Base-by-base conservation (phyloP, 2,329 filamentous ascomycete species). In the Colletotrichum nymphaeae region DNA sequence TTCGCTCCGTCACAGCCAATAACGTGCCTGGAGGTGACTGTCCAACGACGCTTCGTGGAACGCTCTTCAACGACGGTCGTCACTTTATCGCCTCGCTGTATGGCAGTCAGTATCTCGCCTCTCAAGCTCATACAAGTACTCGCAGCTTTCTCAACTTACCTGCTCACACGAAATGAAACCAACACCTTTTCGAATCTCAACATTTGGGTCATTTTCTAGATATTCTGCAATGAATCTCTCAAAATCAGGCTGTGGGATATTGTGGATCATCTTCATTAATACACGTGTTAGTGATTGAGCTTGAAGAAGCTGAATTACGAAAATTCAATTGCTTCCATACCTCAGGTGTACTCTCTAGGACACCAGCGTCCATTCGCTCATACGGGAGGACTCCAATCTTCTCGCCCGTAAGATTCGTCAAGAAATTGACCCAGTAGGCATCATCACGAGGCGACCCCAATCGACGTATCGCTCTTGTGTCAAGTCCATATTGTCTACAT, bases 191-290 rank as follows among this genome's bases (percentile, higher is more conserved):
- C 76, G 70, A 8, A 83, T 76, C 52, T 81, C 76, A 3, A 82
- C 80, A 22, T 79, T 77, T 4, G 60, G 37, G 32, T 80, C 78
- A 28, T 75, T 69, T 11, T 63, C 55, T 6, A 85, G 57, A 16
- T 75, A 63, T 5, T 76, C 65, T 3, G 79, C 77, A 2, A 85
- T 69, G 9, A 69, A 65, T 8, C 52, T 70, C 58, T 86, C 84
- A 69, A 84, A 84, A 1, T 75, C 78, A 8, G 83, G 83, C 53
- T 86, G 83, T 0, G 84, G 81, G 6, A 85, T 82, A 68, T 85
- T 85, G 57, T 84, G 83, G 28, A 86, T 83, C 83, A 85, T 84
- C 70, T 73, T 22, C 22, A 5, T 26, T 6, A 5, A 37, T 3
- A 8, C 24, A 14, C 22, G 4, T 6, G 49, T 64, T 16, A 64